phyloP scores from a whole-genome alignment of 1,284 basidiomycete genomes.

The Ustilago crameri region DNA sequence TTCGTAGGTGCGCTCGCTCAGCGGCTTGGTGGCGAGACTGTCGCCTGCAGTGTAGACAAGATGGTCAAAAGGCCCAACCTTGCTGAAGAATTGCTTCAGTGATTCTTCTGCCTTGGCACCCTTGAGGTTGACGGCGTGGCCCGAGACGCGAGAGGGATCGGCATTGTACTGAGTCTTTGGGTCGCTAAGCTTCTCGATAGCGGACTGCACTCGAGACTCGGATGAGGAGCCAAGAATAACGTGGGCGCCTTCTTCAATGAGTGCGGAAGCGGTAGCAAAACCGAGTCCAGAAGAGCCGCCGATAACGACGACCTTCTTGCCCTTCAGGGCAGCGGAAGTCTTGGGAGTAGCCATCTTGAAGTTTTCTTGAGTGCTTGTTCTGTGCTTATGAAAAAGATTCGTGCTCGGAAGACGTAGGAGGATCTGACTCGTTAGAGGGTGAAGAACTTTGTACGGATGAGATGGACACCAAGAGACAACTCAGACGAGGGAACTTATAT shows the following conservation, averaged over 20 bases:
- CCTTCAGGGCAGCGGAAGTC: constrained; percentile 4
- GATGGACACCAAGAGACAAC: too few relatives aligned
- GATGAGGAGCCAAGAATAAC: constrained; percentile 43
- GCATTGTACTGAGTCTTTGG: constrained; percentile 42
- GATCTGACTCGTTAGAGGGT: too few relatives aligned
- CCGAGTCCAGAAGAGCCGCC: constrained; percentile 49
- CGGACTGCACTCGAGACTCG: constrained; percentile 10
- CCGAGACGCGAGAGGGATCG: constrained; percentile 26
- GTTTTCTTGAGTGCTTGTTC: not conserved
- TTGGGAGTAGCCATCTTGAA: constrained; percentile 21
- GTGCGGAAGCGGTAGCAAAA: constrained; percentile 37
- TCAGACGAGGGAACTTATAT: too few relatives aligned
- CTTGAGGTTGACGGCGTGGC: constrained; percentile 32
- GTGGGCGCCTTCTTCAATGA: constrained; percentile 49
- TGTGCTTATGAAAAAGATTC: too few relatives aligned
- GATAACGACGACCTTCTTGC: constrained; percentile 43
- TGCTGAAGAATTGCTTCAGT: constrained; percentile 24
- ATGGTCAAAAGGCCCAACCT: constrained; percentile 45
- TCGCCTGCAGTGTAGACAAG: constrained; percentile 50
- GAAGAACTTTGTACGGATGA: too few relatives aligned
- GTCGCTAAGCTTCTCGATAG: constrained; percentile 33
- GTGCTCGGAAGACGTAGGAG: too few relatives aligned
- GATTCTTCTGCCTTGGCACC: constrained; percentile 19
- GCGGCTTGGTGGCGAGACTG: constrained; percentile 5
- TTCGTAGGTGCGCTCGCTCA: constrained; percentile 25